Evolutionary conservation across 176 grass and related monocot genomes (phyloP), one percentile per base, ranked within the genome.

Genomic region (Themeda triandra): DNA sequence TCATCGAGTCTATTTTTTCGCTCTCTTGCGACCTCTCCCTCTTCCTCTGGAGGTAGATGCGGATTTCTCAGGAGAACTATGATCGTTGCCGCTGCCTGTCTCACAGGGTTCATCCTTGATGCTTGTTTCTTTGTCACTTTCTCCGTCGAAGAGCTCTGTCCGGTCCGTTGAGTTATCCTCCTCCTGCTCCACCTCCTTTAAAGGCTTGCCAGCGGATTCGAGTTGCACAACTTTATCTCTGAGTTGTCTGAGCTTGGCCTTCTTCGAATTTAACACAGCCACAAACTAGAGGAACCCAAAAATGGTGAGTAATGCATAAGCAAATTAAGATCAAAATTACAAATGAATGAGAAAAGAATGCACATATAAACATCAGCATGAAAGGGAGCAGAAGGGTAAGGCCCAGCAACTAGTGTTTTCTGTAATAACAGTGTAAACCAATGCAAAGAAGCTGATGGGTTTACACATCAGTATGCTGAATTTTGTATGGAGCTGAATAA

Each of bases 191-290:
- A 56, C 84, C 17, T 86, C 79, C 66, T 90, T 87, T 63, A 76
- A 21, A 73, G 62, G 84, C 64, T 94, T 99, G 44, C 71, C 76
- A 58, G 78, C n/a, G 7, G 91, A 84, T 77, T 94, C 91, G 4
- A 86, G 77, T 58, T 90, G 85, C 14, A 86, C 39, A 59, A 94
- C 66, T 48, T 65, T 86, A 71, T 96, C 89, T 70, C 84, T 90
- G 49, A 96, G 86, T 36, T 92, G 91, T 75, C 89, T 87, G 63
- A 99, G 89, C 69, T 94, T 96, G 85, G 84, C 71, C 83, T 99
- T 96, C 91, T 99, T 99, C 3, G 96, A 96, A 82, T 96, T 96
- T 25, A 99, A 73, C 40, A 94, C 82, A 46, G 83, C 91, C 24
- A 94, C 93, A 83, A 99, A 99, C 96, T 96, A 85, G 69, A 90